phyloP scores from a whole-genome alignment of 768 basidiomycete genomes.

The Boletus vinaceobasis region DNA sequence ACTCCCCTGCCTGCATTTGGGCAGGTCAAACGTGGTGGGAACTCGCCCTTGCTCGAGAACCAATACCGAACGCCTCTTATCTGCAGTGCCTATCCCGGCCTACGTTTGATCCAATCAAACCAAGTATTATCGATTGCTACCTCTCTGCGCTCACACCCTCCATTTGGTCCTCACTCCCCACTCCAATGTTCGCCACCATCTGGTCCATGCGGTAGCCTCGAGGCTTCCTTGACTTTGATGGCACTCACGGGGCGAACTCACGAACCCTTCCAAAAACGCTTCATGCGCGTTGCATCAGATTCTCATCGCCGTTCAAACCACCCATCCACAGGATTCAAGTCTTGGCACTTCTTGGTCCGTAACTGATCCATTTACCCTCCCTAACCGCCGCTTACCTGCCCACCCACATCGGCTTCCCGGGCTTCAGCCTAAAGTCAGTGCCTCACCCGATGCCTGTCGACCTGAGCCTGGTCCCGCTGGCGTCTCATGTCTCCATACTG shows the following conservation, averaged over 20 bases:
- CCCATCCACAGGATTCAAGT: background rate
- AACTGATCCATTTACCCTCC: background rate
- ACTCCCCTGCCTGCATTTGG: slow-evolving; percentile 32
- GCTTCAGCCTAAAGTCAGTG: background rate
- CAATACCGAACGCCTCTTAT: slow-evolving; percentile 5
- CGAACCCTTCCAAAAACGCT: background rate
- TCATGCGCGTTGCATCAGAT: slow-evolving; percentile 6
- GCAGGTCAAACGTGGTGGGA: slow-evolving; percentile 15
- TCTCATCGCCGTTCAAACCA: slow-evolving; percentile 2
- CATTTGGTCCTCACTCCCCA: no score
- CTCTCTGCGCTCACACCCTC: background rate
- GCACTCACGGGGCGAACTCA: background rate
- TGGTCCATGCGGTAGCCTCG: slow-evolving; percentile 10
- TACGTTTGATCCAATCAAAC: background rate
- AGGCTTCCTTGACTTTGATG: slow-evolving; percentile 10
- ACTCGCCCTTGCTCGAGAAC: background rate
- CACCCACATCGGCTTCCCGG: background rate
- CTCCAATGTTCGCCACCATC: no score
- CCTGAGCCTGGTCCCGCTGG: background rate
- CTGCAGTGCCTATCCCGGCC: slow-evolving; percentile 2
- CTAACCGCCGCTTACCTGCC: background rate
- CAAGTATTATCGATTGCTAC: background rate
- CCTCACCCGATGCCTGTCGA: background rate
- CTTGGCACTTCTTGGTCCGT: background rate
- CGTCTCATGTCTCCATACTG: background rate